A percentile compares a stretch with the other conserved stretches of the same genome.
Evolutionary conservation across 2,329 filamentous ascomycete species (phyloP).

Genomic region (Talaromyces sp.): DNA sequence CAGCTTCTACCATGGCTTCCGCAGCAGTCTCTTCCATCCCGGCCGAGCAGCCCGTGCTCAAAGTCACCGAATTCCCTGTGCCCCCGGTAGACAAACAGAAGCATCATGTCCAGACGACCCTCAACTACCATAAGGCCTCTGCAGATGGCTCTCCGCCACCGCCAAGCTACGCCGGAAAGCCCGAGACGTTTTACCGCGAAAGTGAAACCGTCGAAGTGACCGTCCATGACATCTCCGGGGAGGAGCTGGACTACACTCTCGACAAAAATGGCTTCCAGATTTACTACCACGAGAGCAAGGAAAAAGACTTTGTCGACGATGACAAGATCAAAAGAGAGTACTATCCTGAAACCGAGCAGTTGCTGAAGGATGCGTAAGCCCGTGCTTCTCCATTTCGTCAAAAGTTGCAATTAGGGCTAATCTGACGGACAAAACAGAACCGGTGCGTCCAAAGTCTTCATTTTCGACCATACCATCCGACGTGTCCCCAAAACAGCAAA

Average conservation of each 20-base stretch:
- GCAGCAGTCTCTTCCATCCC: constrained; percentile 22
- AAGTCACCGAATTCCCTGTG: constrained; percentile 10
- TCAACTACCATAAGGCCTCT: constrained; percentile 45
- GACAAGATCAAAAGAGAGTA: constrained; percentile 37
- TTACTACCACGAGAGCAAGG: constrained; percentile 34
- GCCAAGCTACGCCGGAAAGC: constrained; percentile 28
- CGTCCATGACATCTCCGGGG: constrained; percentile 39
- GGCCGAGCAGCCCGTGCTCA: constrained; percentile 5
- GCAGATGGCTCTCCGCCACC: constrained; percentile 39
- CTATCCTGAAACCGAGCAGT: constrained; percentile 44
- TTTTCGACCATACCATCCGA: constrained; percentile 49
- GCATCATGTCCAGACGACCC: constrained; percentile 35
- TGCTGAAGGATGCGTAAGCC: constrained; percentile 37
- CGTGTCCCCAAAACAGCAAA: constrained; percentile 23
- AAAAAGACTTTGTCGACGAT: constrained; percentile 37
- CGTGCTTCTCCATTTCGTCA: too few relatives aligned
- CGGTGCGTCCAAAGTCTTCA: constrained; percentile 40
- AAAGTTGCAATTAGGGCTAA: background rate
- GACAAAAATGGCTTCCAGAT: constrained; percentile 44
- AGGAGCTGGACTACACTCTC: constrained; percentile 38
- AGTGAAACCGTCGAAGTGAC: constrained; percentile 32
- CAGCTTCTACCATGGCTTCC: constrained; percentile 21
- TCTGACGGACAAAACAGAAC: constrained; percentile 19
- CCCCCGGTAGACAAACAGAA: constrained; percentile 17
- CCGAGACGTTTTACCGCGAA: constrained; percentile 39